Evolutionary conservation across 306 rosid genomes (phyloP).

Genomic region (Lagenaria siceraria): DNA sequence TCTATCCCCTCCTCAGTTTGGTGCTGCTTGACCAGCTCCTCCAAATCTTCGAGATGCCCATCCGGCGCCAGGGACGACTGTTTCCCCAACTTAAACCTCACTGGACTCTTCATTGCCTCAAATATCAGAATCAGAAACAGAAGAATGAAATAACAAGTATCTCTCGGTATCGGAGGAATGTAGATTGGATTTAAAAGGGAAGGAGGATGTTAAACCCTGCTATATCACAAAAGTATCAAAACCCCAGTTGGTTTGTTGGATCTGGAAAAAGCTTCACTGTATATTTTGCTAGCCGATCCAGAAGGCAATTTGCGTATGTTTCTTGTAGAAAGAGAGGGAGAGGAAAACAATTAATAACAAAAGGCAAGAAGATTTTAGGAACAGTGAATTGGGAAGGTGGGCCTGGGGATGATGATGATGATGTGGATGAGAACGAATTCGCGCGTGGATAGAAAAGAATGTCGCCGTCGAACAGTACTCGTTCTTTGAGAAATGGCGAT

Average conservation of each 20-base stretch:
- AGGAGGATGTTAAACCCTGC: background rate
- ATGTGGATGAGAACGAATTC: background rate
- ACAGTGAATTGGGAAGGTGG: background rate
- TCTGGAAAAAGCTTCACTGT: background rate
- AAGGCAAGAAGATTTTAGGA: background rate
- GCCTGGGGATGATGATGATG: background rate
- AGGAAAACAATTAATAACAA: background rate
- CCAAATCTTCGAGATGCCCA: background rate
- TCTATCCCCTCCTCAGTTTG: slow-evolving; percentile 22
- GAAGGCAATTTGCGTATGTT: background rate
- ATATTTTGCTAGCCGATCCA: background rate
- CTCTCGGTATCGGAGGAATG: background rate
- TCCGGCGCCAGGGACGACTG: slow-evolving; percentile 94
- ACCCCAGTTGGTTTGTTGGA: background rate
- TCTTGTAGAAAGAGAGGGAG: background rate
- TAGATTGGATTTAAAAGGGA: background rate
- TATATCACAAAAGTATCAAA: background rate
- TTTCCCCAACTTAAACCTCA: slow-evolving; percentile 53
- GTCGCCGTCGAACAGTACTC: background rate
- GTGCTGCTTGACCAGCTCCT: slow-evolving; percentile 10
- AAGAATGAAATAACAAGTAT: background rate
- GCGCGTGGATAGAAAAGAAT: background rate
- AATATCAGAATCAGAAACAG: background rate
- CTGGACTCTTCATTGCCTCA: slow-evolving; percentile 47
- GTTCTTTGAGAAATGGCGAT: background rate